These are phyloP conservation scores for Helianthus tuberosus DNA, from an alignment of 129 eudicot genomes.

Conservation along the genomic window DNA sequence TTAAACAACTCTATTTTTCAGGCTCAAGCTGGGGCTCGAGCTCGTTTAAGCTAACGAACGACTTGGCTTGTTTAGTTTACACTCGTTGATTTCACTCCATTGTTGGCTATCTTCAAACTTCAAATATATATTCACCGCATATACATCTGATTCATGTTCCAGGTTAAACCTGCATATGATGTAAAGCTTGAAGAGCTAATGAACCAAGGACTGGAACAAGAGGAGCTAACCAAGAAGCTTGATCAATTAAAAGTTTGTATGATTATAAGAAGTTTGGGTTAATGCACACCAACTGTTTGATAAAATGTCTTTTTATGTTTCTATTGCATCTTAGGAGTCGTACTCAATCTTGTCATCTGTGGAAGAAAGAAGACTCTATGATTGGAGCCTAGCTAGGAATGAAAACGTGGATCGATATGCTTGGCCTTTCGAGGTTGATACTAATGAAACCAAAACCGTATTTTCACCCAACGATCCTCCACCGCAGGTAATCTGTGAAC, in stretches of 20 bases:
- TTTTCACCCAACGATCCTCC: conserved; percentile 52
- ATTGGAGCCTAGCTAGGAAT: conserved; percentile 88
- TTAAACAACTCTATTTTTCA: too few relatives aligned
- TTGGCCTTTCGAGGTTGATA: conserved; percentile 90
- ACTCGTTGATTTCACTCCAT: not conserved
- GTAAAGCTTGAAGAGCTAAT: conserved; percentile 59
- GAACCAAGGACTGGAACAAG: conserved; percentile 58
- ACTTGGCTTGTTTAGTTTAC: too few relatives aligned
- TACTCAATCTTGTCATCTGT: conserved; percentile 64
- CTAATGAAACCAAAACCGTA: conserved; percentile 41
- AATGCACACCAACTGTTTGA: conserved; percentile 13
- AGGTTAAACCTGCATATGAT: conserved; percentile 68
- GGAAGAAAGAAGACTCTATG: conserved; percentile 83
- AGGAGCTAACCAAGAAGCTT: conserved; percentile 54
- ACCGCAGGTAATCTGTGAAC: conserved; percentile 47
- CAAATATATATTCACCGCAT: not conserved
- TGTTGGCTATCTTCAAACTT: not conserved
- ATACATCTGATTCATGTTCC: not conserved
- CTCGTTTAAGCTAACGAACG: too few relatives aligned
- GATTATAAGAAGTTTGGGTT: not conserved
- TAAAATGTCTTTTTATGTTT: conserved; percentile 10
- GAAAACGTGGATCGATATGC: conserved; percentile 61
- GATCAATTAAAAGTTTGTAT: conserved; percentile 51
- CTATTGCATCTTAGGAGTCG: conserved; percentile 51
- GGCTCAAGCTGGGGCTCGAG: too few relatives aligned